Evolutionary conservation across 2,329 filamentous ascomycete species (phyloP), one percentile per base, ranked within the genome.

Genomic region (Fusarium duplospermum): DNA sequence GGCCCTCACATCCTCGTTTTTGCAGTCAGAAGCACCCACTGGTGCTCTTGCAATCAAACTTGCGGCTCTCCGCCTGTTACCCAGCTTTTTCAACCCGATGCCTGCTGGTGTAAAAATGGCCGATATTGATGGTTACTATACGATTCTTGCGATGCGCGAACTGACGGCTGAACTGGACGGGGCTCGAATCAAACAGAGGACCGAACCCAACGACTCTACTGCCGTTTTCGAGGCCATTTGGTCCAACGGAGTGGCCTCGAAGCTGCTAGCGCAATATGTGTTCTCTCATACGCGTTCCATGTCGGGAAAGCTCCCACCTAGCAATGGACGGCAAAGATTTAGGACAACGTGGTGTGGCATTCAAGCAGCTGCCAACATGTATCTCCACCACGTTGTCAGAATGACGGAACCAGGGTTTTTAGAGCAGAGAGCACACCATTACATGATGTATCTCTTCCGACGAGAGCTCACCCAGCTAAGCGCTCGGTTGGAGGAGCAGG

Each of bases 381-480:
- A 61, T 24, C 38, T 61, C 9, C 24, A 45, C 22, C 38, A 61
- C 13, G 38, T 33, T 20, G 24, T 61, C 8, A 33, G 29, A 6
- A 31, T 61, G 24, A 33, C 38, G 1, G 40, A 61, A 7, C 36
- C 58, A 3, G 35, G 31, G 4, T 40, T n/a, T 14, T 5, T 47
- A 14, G 58, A 47, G 5, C n/a, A 58, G 22, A 47, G 38, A 18
- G 22, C 58, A 7, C 40, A 33, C 9, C 20, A 22, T 18, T 31
- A 47, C 20, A 47, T 61, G 38, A 47, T 61, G 40, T 36, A 61
- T n/a, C 38, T 61, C 58, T 61, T 61, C n/a, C 35, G 11, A 33
- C 27, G 58, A 36, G 56, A 59, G 10, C 56, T 59, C 16, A 29
- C n/a, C 38, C 18, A 16, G 6, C n/a, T 61, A 8, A n/a, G n/a